Base-by-base conservation (phyloP, 2,329 filamentous ascomycete species). In the Pseudopyricularia cyperi region DNA sequence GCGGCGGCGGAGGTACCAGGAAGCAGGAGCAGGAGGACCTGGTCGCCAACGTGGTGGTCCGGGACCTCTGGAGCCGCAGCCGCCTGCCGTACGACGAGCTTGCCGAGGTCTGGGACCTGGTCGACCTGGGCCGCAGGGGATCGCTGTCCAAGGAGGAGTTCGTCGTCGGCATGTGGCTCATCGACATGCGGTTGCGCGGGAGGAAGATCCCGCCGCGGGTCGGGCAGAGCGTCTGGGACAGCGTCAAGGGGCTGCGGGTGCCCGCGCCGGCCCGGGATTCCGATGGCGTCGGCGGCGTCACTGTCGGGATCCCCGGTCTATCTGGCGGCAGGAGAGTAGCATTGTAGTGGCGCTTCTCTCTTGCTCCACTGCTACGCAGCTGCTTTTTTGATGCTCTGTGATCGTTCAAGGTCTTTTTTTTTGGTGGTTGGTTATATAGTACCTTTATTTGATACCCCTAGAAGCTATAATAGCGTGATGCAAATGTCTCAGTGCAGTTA, bases 111-210 rank as follows among this genome's bases (percentile, higher is more conserved):
- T 93, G 86, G 83, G 80, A 83, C 42, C 69, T 91, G 17, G 87
- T 91, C 11, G 84, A 86, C 61, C 68, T 73, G 1, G 65, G 69
- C 7, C 63, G 67, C 1, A 62, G 67, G 14, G 83, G 83, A 1
- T 70, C 75, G 57, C 66, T 93, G 52, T 71, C 69, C 52, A 77
- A 79, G 60, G 75, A 83, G 52, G 84, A 89, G 68, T 93, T 93
- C 63, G 84, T 93, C 0, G 86, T 91, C 1, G 87, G 87, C 9
- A 75, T 88, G 70, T 93, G 87, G 86, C 68, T 93, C 48, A 78
- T 93, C 34, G 87, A 93, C 63, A 86, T 90, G 71, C 71, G 85
- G 54, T 68, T 93, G n/a, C 80, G 85, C 57, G 88, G 87, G 1
- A 71, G 87, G 54, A 93, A 93, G 70, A 71, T 91, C 19, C 87